phyloP scores from a whole-genome alignment of 345 rosid genomes.

The Boechera stricta region DNA sequence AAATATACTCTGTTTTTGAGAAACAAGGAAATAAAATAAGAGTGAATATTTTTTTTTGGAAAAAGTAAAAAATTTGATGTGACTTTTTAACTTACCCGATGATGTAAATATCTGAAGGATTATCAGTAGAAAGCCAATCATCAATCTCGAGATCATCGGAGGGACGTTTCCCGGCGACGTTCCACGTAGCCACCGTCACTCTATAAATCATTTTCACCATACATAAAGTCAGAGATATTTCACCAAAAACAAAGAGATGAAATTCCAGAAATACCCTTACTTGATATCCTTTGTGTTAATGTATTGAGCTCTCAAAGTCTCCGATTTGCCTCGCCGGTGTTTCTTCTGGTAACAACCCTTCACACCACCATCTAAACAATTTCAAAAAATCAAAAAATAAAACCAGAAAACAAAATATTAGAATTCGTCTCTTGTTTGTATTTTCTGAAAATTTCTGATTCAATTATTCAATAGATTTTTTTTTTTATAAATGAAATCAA shows the following conservation, averaged over 20 bases:
- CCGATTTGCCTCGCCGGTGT: slow-evolving; percentile 96
- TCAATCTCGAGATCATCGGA: slow-evolving; percentile 74
- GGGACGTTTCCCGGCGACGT: slow-evolving; percentile 92
- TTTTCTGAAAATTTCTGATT: neutral
- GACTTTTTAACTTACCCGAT: slow-evolving; percentile 63
- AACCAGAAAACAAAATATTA: neutral
- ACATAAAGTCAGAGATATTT: slow-evolving; percentile 1
- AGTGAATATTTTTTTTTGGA: neutral
- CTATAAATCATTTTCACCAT: slow-evolving; percentile 46
- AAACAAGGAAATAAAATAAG: neutral
- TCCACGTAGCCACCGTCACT: slow-evolving; percentile 91
- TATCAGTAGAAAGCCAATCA: slow-evolving; percentile 86
- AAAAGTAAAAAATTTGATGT: neutral
- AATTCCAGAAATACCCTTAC: slow-evolving; percentile 48
- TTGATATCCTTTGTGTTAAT: slow-evolving; percentile 88
- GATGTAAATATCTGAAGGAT: slow-evolving; percentile 84
- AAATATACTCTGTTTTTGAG: slow-evolving; percentile 22
- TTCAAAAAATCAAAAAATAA: slow-evolving; percentile 10
- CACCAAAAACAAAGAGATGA: neutral
- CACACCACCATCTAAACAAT: slow-evolving; percentile 49
- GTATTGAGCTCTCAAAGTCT: slow-evolving; percentile 91
- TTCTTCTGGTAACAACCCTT: slow-evolving; percentile 57
- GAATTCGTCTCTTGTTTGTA: neutral
- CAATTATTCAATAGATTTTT: too few species aligned
- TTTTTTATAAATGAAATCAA: too few species aligned